phyloP scores from a whole-genome alignment of 2,329 filamentous ascomycete genomes.

The Camptophora hylomeconis region DNA sequence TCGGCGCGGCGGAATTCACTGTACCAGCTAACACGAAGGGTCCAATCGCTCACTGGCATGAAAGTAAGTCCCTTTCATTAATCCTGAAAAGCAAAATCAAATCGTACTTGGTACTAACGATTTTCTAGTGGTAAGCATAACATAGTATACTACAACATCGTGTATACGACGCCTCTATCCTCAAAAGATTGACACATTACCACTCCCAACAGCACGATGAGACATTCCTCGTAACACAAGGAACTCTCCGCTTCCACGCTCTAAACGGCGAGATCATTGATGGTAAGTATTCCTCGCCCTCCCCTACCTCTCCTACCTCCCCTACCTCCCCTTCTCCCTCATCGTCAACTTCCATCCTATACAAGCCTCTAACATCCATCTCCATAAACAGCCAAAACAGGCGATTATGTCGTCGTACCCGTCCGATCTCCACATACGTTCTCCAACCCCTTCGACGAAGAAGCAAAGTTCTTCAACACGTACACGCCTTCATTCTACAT shows the following conservation, averaged over 20 bases:
- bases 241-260: constrained; percentile 16
- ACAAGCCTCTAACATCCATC: constrained; percentile 29
- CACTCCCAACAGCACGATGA: constrained; percentile 48
- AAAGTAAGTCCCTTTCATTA: constrained; percentile 7
- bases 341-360: constrained; percentile 32
- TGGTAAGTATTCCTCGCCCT: no score
- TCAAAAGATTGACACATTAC: no score
- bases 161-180: no score
- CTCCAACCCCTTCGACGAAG: constrained; percentile 40
- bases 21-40: constrained; percentile 15
- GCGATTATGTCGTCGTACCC: constrained; percentile 44
- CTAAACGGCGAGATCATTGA: constrained; percentile 14
- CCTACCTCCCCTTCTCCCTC: neutral
- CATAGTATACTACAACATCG: no score
- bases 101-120: no score
- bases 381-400: constrained; percentile 37
- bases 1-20: constrained; percentile 15
- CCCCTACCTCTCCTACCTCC: no score
- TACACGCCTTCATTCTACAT: constrained; percentile 45
- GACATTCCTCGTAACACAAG: constrained; percentile 40
- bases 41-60: constrained; percentile 16
- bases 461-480: constrained; percentile 44
- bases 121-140: no score
- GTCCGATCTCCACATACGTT: constrained; percentile 44
- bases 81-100: neutral